Base-by-base conservation (phyloP, 352 stramenopile genomes). In the Phytophthora pistaciae region DNA sequence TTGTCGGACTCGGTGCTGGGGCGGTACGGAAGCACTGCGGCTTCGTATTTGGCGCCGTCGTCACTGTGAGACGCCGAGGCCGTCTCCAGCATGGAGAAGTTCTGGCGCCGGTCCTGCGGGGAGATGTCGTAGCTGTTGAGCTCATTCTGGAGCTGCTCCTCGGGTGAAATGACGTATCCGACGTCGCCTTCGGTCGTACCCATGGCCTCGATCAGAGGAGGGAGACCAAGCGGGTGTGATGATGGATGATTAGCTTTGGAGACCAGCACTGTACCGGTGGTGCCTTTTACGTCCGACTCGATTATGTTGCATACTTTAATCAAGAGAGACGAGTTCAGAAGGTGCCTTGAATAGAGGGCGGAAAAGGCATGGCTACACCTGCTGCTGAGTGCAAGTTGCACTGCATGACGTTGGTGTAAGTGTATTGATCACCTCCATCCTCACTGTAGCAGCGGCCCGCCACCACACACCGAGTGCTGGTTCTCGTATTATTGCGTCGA, bases 1-100 rank as follows among this genome's bases (percentile, higher is more conserved):
- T 56, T 66, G 20, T 68, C 62, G 38, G 70, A 78, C 38, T 36
- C 60, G 46, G 40, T 66, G 27, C 74, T 80, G 50, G 70, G 57
- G 29, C 74, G 70, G 60, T 75, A 80, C 14, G 74, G 74, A 27
- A 80, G 54, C 46, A 78, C 52, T n/a, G 65, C 69, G 49, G 60
- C 50, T n/a, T 70, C 70, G 58, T 70, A 75, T 46, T 64, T 77
- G 44, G 40, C 25, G 5, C 38, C 66, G 20, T 72, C 57, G 65
- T 77, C 68, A 55, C 53, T 74, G 21, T 64, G 48, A 3, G 70
- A 66, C 1, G 70, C 64, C 36, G 73, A 80, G 23, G 73, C 69
- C 25, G 74, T 78, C 70, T 80, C 74, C n/a, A 80, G 53, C 62
- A 80, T 80, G 31, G 74, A 80, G 62, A 78, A 78, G 38, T 80